Evolutionary conservation across 108 stramenopile species (phyloP), one percentile per base, ranked within the genome.

Genomic region (Epithemia pelagica): DNA sequence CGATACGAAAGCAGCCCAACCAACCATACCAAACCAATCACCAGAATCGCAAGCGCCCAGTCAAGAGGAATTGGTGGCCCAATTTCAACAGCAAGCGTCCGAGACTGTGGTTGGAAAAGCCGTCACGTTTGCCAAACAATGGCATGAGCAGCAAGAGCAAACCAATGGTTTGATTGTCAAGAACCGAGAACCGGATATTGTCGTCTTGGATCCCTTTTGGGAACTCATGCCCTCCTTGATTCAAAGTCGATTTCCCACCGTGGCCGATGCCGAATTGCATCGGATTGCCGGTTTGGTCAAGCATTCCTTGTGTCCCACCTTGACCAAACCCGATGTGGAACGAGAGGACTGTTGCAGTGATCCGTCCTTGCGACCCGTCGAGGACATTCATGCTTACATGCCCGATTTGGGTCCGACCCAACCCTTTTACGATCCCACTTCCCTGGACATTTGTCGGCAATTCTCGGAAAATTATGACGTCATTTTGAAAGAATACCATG

Each of bases 141-240:
- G 71, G 96, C 5, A 92, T 97, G 22, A 99, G 98, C 74, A 89
- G 97, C 46, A 78, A 93, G 63, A 91, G 88, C 19, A 81, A 46
- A 96, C 96, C 58, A 91, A 76, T 58, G 80, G 78, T 61, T 80
- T 85, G 31, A 96, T 94, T 78, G 88, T 78, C 51, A 84, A 89
- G 30, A 66, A 59, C 2, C 72, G 87, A 20, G 89, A 96, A 53
- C n/a, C 79, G 5, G 85, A 94, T 24, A 92, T 97, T 73, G 96
- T 78, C 21, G 76, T 97, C 46, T 96, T 97, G 95, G 90, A 91
- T 66, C 83, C 90, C 0, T 91, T 91, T 62, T 91, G 87, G 87
- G 77, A 85, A 59, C 66, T 88, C 0, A 78, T 91, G 60, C 90
- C 90, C 2, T 86, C 87, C 33, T 71, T 92, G 20, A 83, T 92